Evolutionary conservation across 345 rosid species (phyloP).

Genomic region (Chamaenerion angustifolium): DNA sequence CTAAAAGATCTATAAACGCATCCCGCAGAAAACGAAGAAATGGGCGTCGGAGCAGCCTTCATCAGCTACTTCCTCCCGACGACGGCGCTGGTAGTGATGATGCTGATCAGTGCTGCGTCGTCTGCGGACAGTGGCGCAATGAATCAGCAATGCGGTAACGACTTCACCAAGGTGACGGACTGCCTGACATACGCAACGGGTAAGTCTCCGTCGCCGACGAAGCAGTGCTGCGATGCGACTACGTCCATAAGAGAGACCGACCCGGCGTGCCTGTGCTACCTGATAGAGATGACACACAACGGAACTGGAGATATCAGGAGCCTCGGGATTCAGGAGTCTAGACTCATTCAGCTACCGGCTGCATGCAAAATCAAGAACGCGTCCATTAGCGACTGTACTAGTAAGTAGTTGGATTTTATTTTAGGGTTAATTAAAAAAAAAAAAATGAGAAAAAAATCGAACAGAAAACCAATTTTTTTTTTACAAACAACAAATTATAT

Average conservation of each 20-base stretch:
- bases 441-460: too few species aligned
- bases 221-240: conserved; percentile 55
- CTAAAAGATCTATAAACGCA: too few species aligned
- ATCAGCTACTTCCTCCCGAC: too few species aligned
- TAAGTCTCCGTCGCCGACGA: conserved; percentile 30
- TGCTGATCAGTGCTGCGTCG: background rate
- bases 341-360: conserved; percentile 65
- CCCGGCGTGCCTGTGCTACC: conserved; percentile 67
- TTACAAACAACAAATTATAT: too few species aligned
- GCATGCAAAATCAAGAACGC: conserved; percentile 64
- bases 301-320: conserved; percentile 38
- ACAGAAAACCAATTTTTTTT: too few species aligned
- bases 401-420: too few species aligned
- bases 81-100: background rate
- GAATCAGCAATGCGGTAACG: conserved; percentile 24
- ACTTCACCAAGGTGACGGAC: conserved; percentile 38
- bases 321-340: conserved; percentile 52
- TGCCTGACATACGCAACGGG: conserved; percentile 65
- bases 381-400: conserved; percentile 49
- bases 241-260: conserved; percentile 33
- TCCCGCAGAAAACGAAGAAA: too few species aligned
- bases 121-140: conserved; percentile 1
- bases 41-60: too few species aligned
- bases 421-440: too few species aligned
- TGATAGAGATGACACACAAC: conserved; percentile 46